Conservation (phyloP, 306 rosid genomes). For the Oemleria cerasiformis region DNA sequence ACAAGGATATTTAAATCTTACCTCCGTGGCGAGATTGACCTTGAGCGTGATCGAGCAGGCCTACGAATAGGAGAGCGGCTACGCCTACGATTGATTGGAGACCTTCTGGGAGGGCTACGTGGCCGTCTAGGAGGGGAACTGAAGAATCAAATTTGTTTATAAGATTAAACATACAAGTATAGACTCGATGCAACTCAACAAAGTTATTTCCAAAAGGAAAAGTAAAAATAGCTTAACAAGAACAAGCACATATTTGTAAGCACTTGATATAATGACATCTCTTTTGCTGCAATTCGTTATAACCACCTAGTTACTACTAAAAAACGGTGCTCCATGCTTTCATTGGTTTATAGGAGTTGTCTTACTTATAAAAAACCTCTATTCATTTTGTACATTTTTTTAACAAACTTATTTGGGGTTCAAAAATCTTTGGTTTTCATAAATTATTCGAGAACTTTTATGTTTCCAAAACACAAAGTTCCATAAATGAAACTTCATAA, state of each 20-base stretch:
- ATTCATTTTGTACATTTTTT: not conserved
- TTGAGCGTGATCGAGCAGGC: slow-evolving; percentile 75
- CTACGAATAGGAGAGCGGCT: slow-evolving; percentile 90
- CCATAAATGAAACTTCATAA: not conserved
- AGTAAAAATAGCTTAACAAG: not conserved
- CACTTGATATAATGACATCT: not conserved
- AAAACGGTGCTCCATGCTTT: not conserved
- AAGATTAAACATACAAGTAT: not conserved
- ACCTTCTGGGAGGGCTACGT: slow-evolving; percentile 97
- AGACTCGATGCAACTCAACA: not conserved
- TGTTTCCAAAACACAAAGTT: not conserved
- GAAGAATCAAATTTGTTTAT: slow-evolving; percentile 16
- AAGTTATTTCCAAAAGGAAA: not conserved
- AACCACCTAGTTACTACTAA: not conserved
- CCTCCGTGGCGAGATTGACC: slow-evolving; percentile 94
- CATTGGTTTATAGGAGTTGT: not conserved
- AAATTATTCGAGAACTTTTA: not conserved
- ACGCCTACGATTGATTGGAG: slow-evolving; percentile 80
- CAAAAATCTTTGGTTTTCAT: not conserved
- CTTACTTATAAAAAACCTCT: not conserved
- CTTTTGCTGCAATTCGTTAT: not conserved
- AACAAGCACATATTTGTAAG: not conserved
- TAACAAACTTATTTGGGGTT: too few relatives aligned
- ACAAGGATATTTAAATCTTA: slow-evolving; percentile 22
- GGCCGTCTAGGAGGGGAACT: slow-evolving; percentile 84